These are phyloP conservation scores for Elongisporangium anandrum DNA, from an alignment of 352 stramenopile species.

Conservation along the genomic window DNA sequence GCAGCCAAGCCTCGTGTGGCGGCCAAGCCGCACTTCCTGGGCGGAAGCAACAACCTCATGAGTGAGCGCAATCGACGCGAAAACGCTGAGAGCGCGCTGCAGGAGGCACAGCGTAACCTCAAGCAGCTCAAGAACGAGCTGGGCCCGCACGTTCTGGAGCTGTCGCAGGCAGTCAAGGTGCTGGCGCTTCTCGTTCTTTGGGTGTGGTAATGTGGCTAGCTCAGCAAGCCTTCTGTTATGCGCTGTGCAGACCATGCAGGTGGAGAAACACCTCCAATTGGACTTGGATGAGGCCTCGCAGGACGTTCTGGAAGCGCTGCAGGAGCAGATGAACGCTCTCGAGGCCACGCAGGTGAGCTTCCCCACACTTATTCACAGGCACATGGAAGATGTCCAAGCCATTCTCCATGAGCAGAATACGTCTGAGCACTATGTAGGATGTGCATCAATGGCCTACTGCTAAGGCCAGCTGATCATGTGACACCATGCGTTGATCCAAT, in stretches of 20 bases:
- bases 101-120: conserved; percentile 29
- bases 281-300: conserved; percentile 57
- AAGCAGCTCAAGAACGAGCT: conserved; percentile 33
- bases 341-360: conserved; percentile 26
- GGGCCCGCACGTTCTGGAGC: conserved; percentile 40
- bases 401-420: conserved; percentile 23
- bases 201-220: not conserved
- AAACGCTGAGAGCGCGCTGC: conserved; percentile 37
- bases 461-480: too few species aligned
- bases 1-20: not conserved
- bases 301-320: conserved; percentile 45
- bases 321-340: conserved; percentile 48
- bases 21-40: conserved; percentile 41
- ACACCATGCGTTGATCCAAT: not conserved
- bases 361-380: conserved; percentile 18
- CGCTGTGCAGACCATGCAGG: conserved; percentile 35
- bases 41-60: conserved; percentile 63
- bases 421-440: conserved; percentile 38
- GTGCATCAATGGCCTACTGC: too few species aligned
- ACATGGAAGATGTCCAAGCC: conserved; percentile 22
- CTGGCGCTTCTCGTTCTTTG: not conserved
- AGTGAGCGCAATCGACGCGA: conserved; percentile 55
- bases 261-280: conserved; percentile 51
- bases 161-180: conserved; percentile 47
- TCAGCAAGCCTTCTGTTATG: not conserved